Evolutionary conservation across 192 early-diverging fungal species (phyloP), one percentile per base, ranked within the genome.

Genomic region (Polychytrium aggregatum): DNA sequence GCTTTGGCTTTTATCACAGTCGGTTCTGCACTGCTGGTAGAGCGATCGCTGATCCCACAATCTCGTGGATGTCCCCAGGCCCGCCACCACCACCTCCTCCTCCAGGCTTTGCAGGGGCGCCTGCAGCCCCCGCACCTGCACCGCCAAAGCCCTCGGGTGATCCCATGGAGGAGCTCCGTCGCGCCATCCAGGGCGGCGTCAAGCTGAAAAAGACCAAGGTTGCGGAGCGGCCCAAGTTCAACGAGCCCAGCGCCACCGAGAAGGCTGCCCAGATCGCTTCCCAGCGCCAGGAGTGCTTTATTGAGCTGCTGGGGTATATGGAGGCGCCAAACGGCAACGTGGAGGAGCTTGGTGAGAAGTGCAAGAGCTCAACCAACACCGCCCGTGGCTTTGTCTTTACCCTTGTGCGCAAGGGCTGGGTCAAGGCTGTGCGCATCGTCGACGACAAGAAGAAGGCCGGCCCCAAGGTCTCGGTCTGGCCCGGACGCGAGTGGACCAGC

Each of bases 251-350:
- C 36, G 25, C 26, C 29, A 52, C 45, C 7, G 46, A 30, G 1
- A 18, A 46, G n/a, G 21, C 45, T 1, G 51, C 29, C 18, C 26
- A 33, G 3, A 42, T 48, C 2, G 66, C 63, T 48, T 46, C 48
- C 10, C 60, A 65, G 38, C 59, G 63, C 33, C 55, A 68, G 41
- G 63, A 70, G 20, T 49, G 67, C 16, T 63, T 72, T 44, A 71
- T 71, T 20, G 72, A 75, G 52, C 54, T 75, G 56, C 51, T 75
- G 18, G 72, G 68, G 8, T 75, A 62, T 50, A 75, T 75, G 72
- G 64, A 75, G 48, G 63, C 72, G n/a, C 68, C 72, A 17, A 63
- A 63, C 46, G 72, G 72, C 21, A 65, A 59, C 49, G 53, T 75
- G n/a, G 65, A 69, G 49, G 72, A 75, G 39, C 55, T 69, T 1